Evolutionary conservation across 2,329 filamentous ascomycete species (phyloP), one percentile per base, ranked within the genome.

Genomic region (Bisporella sp.): DNA sequence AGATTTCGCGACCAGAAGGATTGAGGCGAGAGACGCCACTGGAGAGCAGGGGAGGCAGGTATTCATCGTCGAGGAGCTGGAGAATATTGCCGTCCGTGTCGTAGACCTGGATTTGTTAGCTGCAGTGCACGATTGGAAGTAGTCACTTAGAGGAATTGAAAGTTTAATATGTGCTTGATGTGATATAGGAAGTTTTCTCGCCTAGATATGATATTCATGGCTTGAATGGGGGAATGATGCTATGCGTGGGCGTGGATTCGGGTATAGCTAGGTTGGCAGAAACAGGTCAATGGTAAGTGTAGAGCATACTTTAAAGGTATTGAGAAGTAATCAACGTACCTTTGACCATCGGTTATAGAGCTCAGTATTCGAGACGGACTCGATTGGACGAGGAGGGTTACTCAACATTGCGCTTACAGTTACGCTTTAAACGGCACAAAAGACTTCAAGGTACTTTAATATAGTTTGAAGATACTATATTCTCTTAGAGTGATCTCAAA

Each of bases 31-130:
- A 49, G 53, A 43, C 71, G 81, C 57, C 42, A 81, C 74, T 1
- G 62, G 55, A 0, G 0, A 85, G 70, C 0, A 82, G 61, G 1
- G 60, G 59, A 11, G 65, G 61, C 58, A 85, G 72, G 59, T 83
- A 75, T 11, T 74, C 55, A 39, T 78, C 76, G 61, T 87, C 83
- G 13, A 85, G 72, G 1, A 75, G 73, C 67, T 85, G 82, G 1
- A 87, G 71, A 62, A 85, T 81, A 62, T 85, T 86, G 32, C 77
- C 78, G 55, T 86, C 81, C 32, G 71, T 77, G 64, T 86, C 82
- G 67, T 85, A 86, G 41, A 81, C 69, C 52, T 61, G 45, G 28
- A 13, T 9, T n/a, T 37, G 31, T 12, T 42, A 21, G 21, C 21
- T 21, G 21, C 21, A 21, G 2, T 21, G 21, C 21, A 21, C 21